Evolutionary conservation across 139 green algal species (phyloP), one percentile per base, ranked within the genome.

Genomic region (Volvox africanus): DNA sequence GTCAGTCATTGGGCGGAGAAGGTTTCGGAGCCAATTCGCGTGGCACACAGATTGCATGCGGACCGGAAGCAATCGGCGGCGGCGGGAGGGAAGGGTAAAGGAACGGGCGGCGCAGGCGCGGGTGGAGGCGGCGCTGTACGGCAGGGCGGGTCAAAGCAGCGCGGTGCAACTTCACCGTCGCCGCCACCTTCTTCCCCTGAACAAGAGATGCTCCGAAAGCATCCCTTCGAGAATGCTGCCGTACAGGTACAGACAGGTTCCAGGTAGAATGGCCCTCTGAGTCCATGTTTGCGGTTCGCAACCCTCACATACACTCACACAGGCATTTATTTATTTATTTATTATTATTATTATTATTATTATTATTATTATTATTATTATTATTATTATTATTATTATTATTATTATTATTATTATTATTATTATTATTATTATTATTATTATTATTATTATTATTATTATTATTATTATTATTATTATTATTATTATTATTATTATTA

Each of bases 1-100:
- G 78, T 95, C 0, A 95, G 97, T 81, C 85, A 95, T 50, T 98
- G 96, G 95, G 95, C 94, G 28, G 94, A 98, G 65, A 26, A 37
- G 2, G 80, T 44, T 26, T 35, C 13, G 36, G 75, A 65, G 61
- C 61, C 5, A 1, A 32, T 76, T 17, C 86, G 86, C 19, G 24
- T 83, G 86, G 36, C 17, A 24, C 33, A 78, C 81, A 73, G 26
- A 9, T 76, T 78, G 61, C 69, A 86, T 55, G 78, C 37, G 61
- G 77, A 89, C 20, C 5, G n/a, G 13, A 17, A 76, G 81, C 81
- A 82, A 89, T 85, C 77, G 86, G 88, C 77, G 36, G 80, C 55
- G 50, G 80, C 14, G 36, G n/a, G 21, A 28, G 65, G 21, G 65
- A 2, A 9, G 65, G 65, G 65, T 12, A 73, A 73, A 55, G 44